Percentiles rank a stretch among this genome's conserved stretches.
Conservation (phyloP, 1,284 basidiomycete genomes). For the Cutaneotrichosporon sp. region DNA sequence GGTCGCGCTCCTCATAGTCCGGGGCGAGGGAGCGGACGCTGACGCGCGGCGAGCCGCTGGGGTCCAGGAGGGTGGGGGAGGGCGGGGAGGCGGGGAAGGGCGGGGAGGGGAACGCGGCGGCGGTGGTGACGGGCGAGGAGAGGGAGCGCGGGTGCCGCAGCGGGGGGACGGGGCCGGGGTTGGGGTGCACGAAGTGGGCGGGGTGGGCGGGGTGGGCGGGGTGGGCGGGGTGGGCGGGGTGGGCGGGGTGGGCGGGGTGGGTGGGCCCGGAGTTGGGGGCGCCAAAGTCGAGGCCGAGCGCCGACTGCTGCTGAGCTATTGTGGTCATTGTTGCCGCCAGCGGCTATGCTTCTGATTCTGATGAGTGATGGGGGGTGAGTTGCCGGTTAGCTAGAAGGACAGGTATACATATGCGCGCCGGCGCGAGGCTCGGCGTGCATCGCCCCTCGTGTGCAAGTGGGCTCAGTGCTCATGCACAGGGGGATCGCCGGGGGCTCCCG, state of each 20-base stretch:
- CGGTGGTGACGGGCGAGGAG: neutral
- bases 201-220: neutral
- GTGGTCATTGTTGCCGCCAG: neutral
- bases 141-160: neutral
- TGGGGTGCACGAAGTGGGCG: too few relatives aligned
- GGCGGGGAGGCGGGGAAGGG: neutral
- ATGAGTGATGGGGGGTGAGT: too few relatives aligned
- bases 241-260: neutral
- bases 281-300: constrained; percentile 6
- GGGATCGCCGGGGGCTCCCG: neutral
- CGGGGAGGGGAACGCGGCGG: too few relatives aligned
- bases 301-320: neutral
- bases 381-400: neutral
- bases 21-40: neutral
- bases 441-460: too few relatives aligned
- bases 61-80: neutral
- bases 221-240: neutral
- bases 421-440: neutral
- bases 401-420: too few relatives aligned
- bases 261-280: neutral
- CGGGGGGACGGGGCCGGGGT: neutral
- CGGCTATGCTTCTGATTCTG: neutral
- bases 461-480: too few relatives aligned
- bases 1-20: constrained; percentile 2
- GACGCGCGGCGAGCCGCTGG: neutral